Base-by-base conservation (phyloP, 192 early-diverging fungal species). In the Gamsiella multidivaricata region DNA sequence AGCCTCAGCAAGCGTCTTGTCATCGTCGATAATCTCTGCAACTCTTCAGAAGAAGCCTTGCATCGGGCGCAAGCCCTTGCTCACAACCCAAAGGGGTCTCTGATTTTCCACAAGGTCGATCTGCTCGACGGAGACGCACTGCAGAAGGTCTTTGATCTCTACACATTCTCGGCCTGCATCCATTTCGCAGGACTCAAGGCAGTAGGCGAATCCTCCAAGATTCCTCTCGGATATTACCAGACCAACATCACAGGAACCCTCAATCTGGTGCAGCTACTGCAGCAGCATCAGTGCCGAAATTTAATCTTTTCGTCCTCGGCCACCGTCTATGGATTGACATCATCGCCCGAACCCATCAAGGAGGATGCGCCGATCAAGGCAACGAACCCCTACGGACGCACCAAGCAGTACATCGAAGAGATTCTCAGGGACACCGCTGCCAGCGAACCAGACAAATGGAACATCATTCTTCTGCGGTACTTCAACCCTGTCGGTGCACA, bases 401-500 rank as follows among this genome's bases (percentile, higher is more conserved):
- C 96, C 33, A 98, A 98, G 79, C 86, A 92, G 20, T 93, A 87
- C 52, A 91, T 94, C 65, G 96, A 98, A 70, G 83, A 83, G 74
- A 91, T 95, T 18, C 87, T 97, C 42, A 80, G 81, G 33, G 94
- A 95, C 64, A 88, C 92, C 57, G 88, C 85, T 61, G 69, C 60
- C 11, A 87, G 87, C 3, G 81, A 88, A 53, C 53, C 72, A 2
- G 34, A 52, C 58, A 83, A 86, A 20, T 90, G 86, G 87, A 90
- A 90, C 54, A 83, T 76, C 25, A 84, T 88, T 57, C 82, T 92
- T 56, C 86, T 93, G 37, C 84, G 97, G 28, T 98, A 95, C 82
- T 98, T 98, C 58, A 98, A 98, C 81, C 93, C 96, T 9, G 90
- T 91, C n/a, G 96, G 96, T 26, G 96, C 96, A 6, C 93, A 98